Percentiles rank a stretch among this genome's conserved stretches.
These are phyloP conservation scores for Melaleuca quinquenervia DNA, from an alignment of 345 rosid genomes.

Conservation along the genomic window DNA sequence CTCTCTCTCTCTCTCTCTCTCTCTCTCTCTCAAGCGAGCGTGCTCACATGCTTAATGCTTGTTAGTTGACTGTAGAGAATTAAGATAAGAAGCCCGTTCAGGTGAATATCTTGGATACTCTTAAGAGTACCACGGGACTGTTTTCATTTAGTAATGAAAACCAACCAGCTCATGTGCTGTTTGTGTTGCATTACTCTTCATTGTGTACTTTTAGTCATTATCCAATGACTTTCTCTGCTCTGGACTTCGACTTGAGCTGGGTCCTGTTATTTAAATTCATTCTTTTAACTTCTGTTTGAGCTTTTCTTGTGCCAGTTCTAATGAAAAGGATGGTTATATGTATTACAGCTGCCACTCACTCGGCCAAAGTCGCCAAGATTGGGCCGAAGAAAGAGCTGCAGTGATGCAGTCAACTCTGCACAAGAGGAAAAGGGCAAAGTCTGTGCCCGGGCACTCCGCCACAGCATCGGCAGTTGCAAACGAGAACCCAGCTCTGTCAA, in stretches of 20 bases:
- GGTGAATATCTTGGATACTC: neutral
- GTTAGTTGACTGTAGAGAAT: neutral
- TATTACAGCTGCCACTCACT: constrained; percentile 70
- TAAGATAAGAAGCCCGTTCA: neutral
- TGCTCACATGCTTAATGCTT: neutral
- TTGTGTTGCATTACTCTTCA: neutral
- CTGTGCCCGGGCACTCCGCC: constrained; percentile 49
- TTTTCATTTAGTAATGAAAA: neutral
- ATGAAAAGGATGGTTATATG: neutral
- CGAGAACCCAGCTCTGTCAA: constrained; percentile 10
- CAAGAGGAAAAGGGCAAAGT: constrained; percentile 41
- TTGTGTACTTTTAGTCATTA: neutral
- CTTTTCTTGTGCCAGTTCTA: neutral
- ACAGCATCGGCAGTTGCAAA: constrained; percentile 48
- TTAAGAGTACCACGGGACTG: neutral
- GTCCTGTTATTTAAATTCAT: neutral
- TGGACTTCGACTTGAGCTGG: neutral
- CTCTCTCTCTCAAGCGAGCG: too few relatives aligned
- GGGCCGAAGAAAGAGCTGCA: constrained; percentile 74
- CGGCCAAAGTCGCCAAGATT: constrained; percentile 66
- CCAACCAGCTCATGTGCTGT: neutral
- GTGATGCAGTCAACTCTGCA: constrained; percentile 40
- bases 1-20: neutral
- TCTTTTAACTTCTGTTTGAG: neutral
- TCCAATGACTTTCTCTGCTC: neutral